Conservation (phyloP, 192 early-diverging fungal genomes). For the Coemansia asiatica region DNA sequence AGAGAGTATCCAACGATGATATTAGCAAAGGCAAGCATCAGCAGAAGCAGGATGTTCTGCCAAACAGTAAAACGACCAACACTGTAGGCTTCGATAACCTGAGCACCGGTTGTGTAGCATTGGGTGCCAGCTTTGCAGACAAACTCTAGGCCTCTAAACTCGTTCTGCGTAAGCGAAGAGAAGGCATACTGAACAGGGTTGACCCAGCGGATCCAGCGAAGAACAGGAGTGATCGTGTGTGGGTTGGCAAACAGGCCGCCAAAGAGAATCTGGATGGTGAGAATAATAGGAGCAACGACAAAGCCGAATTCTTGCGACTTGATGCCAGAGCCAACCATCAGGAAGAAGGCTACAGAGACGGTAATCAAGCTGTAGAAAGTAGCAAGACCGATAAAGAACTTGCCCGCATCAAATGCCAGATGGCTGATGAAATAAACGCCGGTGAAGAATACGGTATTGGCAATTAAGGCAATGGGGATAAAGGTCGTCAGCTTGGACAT, state of each 20-base stretch:
- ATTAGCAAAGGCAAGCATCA: conserved; percentile 46
- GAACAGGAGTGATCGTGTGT: conserved; percentile 45
- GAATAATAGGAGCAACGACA: conserved; percentile 37
- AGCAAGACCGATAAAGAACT: conserved; percentile 51
- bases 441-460: conserved; percentile 45
- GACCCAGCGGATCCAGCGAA: conserved; percentile 56
- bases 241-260: conserved; percentile 52
- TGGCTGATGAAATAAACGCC: conserved; percentile 54
- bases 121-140: conserved; percentile 26
- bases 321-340: conserved; percentile 48
- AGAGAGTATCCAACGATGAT: conserved; percentile 28
- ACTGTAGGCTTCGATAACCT: conserved; percentile 38
- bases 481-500: conserved; percentile 63
- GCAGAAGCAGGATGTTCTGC: conserved; percentile 44
- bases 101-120: conserved; percentile 40
- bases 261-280: conserved; percentile 53
- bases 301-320: conserved; percentile 46
- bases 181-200: conserved; percentile 49
- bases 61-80: conserved; percentile 43
- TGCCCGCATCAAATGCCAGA: conserved; percentile 39
- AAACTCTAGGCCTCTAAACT: conserved; percentile 43
- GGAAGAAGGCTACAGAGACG: conserved; percentile 35
- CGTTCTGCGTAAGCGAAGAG: conserved; percentile 44
- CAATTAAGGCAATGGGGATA: conserved; percentile 33
- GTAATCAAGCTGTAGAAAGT: conserved; percentile 39